These are phyloP conservation scores for Tricholoma bakamatsutake DNA, from an alignment of 768 basidiomycete species.

Conservation along the genomic window DNA sequence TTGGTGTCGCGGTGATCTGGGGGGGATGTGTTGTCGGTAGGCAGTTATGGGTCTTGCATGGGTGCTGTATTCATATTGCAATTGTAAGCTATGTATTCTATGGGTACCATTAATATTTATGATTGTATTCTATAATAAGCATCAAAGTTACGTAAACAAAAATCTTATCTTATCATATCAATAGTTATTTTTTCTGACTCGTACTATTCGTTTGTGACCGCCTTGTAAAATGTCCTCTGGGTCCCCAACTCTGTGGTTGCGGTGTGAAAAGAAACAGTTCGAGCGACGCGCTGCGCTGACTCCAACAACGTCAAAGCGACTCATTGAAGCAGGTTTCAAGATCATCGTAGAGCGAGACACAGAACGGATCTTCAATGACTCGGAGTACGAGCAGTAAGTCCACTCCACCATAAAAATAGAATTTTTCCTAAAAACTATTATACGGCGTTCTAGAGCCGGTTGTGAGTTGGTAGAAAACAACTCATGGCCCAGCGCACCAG, in stretches of 20 bases:
- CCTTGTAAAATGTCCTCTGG: not conserved
- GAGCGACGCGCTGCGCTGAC: slow-evolving; percentile 92
- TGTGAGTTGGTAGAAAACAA: slow-evolving; percentile 85
- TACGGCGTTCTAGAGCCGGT: slow-evolving; percentile 60
- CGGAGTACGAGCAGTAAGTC: slow-evolving; percentile 81
- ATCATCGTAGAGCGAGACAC: slow-evolving; percentile 90
- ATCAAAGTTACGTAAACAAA: not conserved
- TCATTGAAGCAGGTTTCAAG: slow-evolving; percentile 86
- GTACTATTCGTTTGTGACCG: too few relatives aligned
- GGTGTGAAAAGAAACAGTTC: slow-evolving; percentile 95
- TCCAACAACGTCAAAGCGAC: slow-evolving; percentile 81
- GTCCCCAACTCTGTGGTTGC: slow-evolving; percentile 70
- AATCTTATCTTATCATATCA: not conserved
- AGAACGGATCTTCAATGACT: slow-evolving; percentile 90
- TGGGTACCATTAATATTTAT: too few relatives aligned
- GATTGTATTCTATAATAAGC: too few relatives aligned
- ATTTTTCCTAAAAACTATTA: slow-evolving; percentile 1
- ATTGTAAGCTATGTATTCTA: too few relatives aligned
- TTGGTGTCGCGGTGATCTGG: not conserved
- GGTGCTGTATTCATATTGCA: too few relatives aligned
- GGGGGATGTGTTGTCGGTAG: not conserved
- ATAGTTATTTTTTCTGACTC: not conserved
- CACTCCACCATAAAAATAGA: too few relatives aligned
- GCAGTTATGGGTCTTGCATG: not conserved
- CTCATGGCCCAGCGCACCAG: slow-evolving; percentile 81